phyloP scores from a whole-genome alignment of 1,284 basidiomycete genomes.

The Leccinum pallidistipes region DNA sequence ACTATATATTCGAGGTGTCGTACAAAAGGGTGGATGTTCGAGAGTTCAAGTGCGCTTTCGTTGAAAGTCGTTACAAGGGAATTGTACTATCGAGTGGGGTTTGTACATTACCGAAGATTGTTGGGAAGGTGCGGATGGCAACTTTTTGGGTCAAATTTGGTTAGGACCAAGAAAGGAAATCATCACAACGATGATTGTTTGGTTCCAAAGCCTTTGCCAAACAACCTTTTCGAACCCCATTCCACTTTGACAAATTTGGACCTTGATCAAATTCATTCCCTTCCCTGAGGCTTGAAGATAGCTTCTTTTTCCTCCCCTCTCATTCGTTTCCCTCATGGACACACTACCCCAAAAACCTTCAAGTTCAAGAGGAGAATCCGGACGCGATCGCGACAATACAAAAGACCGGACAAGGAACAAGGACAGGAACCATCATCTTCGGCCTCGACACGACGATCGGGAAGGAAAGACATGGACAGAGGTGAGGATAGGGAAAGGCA shows the following conservation, averaged over 20 bases:
- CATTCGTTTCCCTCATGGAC: conserved; percentile 16
- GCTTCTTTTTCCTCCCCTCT: neutral
- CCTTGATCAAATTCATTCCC: too few species aligned
- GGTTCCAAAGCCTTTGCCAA: conserved; percentile 29
- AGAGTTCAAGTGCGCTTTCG: neutral
- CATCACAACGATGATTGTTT: conserved; percentile 22
- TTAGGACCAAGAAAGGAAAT: too few species aligned
- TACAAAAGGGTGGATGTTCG: neutral
- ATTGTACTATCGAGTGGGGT: too few species aligned
- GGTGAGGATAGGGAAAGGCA: conserved; percentile 6
- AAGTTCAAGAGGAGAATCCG: conserved; percentile 10
- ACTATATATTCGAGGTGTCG: neutral
- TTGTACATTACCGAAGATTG: too few species aligned
- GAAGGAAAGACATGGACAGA: neutral
- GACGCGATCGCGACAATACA: conserved; percentile 13
- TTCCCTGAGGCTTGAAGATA: neutral
- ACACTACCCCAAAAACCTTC: conserved; percentile 21
- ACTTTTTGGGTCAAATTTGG: too few species aligned
- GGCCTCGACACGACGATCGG: conserved; percentile 2
- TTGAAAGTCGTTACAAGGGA: neutral
- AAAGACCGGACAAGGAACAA: conserved; percentile 13
- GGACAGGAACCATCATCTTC: conserved; percentile 7
- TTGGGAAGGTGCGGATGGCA: too few species aligned
- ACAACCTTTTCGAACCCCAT: conserved; percentile 10
- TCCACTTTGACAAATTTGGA: neutral